Percentiles rank a stretch among this genome's conserved stretches.
phyloP scores from a whole-genome alignment of 176 grass and related monocot genomes.

The Avena eriantha region DNA sequence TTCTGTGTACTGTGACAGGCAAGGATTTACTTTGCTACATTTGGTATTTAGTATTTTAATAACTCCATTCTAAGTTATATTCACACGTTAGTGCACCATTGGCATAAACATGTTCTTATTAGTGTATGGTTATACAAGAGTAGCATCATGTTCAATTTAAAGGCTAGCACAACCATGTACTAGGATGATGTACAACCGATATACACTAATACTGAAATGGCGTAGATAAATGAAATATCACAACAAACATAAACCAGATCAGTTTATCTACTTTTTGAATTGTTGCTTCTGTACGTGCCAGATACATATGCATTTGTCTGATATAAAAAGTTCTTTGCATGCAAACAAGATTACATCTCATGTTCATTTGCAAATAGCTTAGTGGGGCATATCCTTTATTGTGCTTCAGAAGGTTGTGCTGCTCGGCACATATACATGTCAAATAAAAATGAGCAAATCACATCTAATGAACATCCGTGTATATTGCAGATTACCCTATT shows the following conservation, averaged over 20 bases:
- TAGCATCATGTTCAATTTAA: background rate
- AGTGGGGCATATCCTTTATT: background rate
- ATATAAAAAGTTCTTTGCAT: background rate
- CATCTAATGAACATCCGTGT: slow-evolving; percentile 34
- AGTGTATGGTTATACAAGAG: background rate
- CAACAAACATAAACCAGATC: background rate
- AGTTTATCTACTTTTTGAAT: background rate
- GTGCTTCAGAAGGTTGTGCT: background rate
- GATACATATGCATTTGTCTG: background rate
- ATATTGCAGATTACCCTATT: slow-evolving; percentile 78
- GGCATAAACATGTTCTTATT: background rate
- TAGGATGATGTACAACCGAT: background rate
- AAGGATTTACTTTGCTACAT: slow-evolving; percentile 87
- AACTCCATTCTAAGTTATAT: slow-evolving; percentile 33
- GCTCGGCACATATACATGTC: background rate
- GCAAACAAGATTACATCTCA: background rate
- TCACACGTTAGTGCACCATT: background rate
- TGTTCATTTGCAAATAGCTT: slow-evolving; percentile 22
- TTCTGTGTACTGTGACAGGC: slow-evolving; percentile 88
- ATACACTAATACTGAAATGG: background rate
- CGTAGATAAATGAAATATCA: background rate
- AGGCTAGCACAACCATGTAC: background rate
- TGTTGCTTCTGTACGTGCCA: slow-evolving; percentile 28
- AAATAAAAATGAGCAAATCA: background rate
- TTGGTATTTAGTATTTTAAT: slow-evolving; percentile 59